Conservation (phyloP, 805 yeast genomes). For the Yarrowia porcina region DNA sequence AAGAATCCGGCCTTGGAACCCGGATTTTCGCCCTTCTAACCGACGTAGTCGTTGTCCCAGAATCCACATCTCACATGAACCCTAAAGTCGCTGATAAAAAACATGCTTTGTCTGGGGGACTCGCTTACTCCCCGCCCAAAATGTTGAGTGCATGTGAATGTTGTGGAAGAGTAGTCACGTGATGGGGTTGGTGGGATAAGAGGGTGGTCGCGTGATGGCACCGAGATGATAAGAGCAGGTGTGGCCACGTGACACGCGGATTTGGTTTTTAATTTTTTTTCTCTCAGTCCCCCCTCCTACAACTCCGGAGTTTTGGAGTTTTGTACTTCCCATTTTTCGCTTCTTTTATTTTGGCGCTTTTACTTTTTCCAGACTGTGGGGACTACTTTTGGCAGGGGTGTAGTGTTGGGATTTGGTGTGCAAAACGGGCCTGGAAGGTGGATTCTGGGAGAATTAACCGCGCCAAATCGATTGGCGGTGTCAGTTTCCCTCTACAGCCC, state of each 20-base stretch:
- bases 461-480: neutral
- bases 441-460: neutral
- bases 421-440: no score
- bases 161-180: neutral
- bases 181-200: neutral
- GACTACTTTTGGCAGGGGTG: neutral
- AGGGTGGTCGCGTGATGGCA: no score
- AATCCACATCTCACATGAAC: neutral
- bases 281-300: no score
- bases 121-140: conserved; percentile 24
- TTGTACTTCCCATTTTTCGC: neutral
- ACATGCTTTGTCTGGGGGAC: neutral
- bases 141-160: conserved; percentile 25
- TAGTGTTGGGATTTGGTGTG: neutral
- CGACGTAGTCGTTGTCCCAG: no score
- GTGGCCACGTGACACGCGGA: no score
- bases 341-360: neutral
- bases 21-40: no score
- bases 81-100: neutral
- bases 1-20: no score
- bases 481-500: neutral
- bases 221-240: no score
- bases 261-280: no score
- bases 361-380: neutral
- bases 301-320: neutral